phyloP scores from a whole-genome alignment of 345 rosid genomes.

The Euphorbia tirucalli region DNA sequence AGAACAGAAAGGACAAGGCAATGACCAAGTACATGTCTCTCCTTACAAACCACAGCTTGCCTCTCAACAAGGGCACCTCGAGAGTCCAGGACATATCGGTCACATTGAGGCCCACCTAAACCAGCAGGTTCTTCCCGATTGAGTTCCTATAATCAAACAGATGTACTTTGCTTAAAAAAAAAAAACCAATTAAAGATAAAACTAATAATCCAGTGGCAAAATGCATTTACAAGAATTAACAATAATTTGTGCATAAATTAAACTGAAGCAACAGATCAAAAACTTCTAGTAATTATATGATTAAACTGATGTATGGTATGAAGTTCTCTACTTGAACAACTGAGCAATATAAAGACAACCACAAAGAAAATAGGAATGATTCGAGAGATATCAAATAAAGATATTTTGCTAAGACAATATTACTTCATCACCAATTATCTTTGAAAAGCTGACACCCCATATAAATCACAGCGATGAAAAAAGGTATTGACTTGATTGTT shows the following conservation, averaged over 20 bases:
- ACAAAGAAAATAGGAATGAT: background rate
- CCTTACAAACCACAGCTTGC: conserved; percentile 75
- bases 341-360: background rate
- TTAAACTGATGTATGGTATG: too few relatives aligned
- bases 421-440: background rate
- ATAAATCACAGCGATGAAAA: background rate
- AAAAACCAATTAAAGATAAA: background rate
- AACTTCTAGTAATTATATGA: background rate
- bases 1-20: conserved; percentile 86
- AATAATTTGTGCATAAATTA: background rate
- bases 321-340: background rate
- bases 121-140: conserved; percentile 93
- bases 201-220: conserved; percentile 5
- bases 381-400: background rate
- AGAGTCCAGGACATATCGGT: conserved; percentile 73
- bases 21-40: conserved; percentile 81
- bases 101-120: conserved; percentile 83
- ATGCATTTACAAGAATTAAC: background rate
- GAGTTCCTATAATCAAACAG: conserved; percentile 61
- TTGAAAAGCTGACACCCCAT: background rate
- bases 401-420: background rate
- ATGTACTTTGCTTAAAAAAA: conserved; percentile 2
- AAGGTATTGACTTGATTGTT: background rate
- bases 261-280: background rate
- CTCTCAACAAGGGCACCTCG: conserved; percentile 92